A percentile compares a stretch with the other conserved stretches of the same genome.
Conservation (phyloP, 225 moss, liverwort and hornwort species). For the Bryum argenteum region DNA sequence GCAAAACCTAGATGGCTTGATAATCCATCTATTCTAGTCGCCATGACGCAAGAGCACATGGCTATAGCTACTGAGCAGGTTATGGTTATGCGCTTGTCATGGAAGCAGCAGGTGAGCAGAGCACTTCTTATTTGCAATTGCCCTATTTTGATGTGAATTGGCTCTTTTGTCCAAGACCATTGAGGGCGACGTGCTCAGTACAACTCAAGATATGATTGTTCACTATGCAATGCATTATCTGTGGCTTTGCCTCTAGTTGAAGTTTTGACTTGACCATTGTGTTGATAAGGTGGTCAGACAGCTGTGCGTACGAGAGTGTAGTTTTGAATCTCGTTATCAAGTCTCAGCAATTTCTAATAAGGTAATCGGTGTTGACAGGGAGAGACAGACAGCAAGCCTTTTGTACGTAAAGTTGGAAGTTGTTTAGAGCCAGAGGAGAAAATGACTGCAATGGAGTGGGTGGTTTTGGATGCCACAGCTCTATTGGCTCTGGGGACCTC, state of each 20-base stretch:
- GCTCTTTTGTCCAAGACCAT: constrained; percentile 9
- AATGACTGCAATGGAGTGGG: constrained; percentile 85
- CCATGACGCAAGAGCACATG: constrained; percentile 72
- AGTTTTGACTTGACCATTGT: background rate
- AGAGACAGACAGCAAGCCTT: constrained; percentile 46
- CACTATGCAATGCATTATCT: background rate
- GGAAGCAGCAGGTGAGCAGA: constrained; percentile 62
- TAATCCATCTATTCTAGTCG: constrained; percentile 64
- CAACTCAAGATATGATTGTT: constrained; percentile 7
- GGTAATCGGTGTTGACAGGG: constrained; percentile 33
- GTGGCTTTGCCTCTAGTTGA: background rate
- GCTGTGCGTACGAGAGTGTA: background rate
- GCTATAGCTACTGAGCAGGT: constrained; percentile 69
- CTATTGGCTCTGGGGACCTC: constrained; percentile 86
- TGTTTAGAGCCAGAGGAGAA: constrained; percentile 68
- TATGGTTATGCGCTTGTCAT: constrained; percentile 75
- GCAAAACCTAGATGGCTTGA: constrained; percentile 85
- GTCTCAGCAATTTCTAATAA: constrained; percentile 4
- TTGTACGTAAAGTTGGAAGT: constrained; percentile 67
- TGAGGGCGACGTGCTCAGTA: constrained; percentile 12
- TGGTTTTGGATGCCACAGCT: constrained; percentile 66
- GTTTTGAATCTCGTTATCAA: constrained; percentile 10
- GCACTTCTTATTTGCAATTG: constrained; percentile 13
- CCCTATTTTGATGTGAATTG: constrained; percentile 9
- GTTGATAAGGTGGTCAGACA: constrained; percentile 7